These are phyloP conservation scores for Decorospora gaudefroyi DNA, from an alignment of 2,329 filamentous ascomycete genomes.

Conservation along the genomic window DNA sequence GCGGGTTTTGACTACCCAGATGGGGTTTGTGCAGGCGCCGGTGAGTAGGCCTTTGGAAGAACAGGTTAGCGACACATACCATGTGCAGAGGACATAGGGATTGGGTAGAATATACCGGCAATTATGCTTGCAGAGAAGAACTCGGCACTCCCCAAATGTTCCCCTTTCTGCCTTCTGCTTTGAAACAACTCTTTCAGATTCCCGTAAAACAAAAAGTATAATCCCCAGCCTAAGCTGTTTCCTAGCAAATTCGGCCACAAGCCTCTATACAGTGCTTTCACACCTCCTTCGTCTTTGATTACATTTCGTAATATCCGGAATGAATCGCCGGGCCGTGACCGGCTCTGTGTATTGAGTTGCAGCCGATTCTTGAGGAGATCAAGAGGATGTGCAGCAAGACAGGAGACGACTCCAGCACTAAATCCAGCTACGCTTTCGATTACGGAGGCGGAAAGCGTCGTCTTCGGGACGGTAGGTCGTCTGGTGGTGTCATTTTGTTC, in stretches of 20 bases:
- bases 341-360: constrained; percentile 60
- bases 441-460: constrained; percentile 64
- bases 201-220: constrained; percentile 82
- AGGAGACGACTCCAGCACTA: constrained; percentile 83
- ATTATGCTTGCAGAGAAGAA: constrained; percentile 78
- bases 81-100: background rate
- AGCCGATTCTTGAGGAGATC: constrained; percentile 97
- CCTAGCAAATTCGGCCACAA: constrained; percentile 88
- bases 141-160: constrained; percentile 64
- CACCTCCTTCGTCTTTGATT: constrained; percentile 58
- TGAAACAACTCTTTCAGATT: constrained; percentile 62
- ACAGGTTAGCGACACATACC: constrained; percentile 7
- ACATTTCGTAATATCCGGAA: constrained; percentile 59
- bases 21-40: constrained; percentile 84
- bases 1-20: constrained; percentile 98
- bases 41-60: constrained; percentile 70
- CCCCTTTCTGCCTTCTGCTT: constrained; percentile 45
- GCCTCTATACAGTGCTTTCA: constrained; percentile 81
- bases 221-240: constrained; percentile 85
- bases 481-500: constrained; percentile 46
- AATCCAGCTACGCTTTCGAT: constrained; percentile 90
- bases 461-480: constrained; percentile 34
- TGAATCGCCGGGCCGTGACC: constrained; percentile 58
- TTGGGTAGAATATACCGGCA: constrained; percentile 52
- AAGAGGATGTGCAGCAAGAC: constrained; percentile 85